These are phyloP conservation scores for Calonectria hawksworthii DNA, from an alignment of 2,329 filamentous ascomycete species.

Conservation along the genomic window DNA sequence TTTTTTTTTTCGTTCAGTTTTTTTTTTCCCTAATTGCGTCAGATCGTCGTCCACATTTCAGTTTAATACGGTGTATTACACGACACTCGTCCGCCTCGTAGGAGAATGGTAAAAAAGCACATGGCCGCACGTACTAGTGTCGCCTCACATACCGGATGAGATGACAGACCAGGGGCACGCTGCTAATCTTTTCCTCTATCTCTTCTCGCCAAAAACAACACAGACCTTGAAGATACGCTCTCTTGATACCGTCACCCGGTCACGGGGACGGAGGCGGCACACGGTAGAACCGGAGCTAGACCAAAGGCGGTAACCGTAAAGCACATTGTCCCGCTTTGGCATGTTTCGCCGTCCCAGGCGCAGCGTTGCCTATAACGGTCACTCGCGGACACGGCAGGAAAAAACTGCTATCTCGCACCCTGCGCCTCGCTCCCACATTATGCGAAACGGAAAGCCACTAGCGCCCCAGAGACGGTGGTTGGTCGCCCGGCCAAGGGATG, in stretches of 20 bases:
- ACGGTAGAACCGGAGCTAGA: background rate
- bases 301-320: conserved; percentile 2
- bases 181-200: background rate
- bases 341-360: conserved; percentile 10
- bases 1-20: background rate
- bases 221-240: background rate
- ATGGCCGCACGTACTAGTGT: background rate
- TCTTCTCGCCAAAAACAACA: background rate
- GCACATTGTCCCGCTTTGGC: conserved; percentile 10
- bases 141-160: background rate
- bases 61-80: conserved; percentile 4
- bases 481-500: background rate
- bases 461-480: conserved; percentile 7
- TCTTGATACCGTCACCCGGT: conserved; percentile 1
- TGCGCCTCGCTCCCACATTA: conserved; percentile 20
- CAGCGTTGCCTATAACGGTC: conserved; percentile 8
- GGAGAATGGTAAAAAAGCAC: background rate
- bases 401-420: background rate
- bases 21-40: background rate
- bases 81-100: background rate
- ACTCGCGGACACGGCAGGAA: background rate
- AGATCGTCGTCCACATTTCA: background rate
- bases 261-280: conserved; percentile 1
- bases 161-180: background rate
- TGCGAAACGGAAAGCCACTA: conserved; percentile 4